Evolutionary conservation across 495 filamentous ascomycete genomes (phyloP).

Genomic region (Chlorociboria aeruginascens): DNA sequence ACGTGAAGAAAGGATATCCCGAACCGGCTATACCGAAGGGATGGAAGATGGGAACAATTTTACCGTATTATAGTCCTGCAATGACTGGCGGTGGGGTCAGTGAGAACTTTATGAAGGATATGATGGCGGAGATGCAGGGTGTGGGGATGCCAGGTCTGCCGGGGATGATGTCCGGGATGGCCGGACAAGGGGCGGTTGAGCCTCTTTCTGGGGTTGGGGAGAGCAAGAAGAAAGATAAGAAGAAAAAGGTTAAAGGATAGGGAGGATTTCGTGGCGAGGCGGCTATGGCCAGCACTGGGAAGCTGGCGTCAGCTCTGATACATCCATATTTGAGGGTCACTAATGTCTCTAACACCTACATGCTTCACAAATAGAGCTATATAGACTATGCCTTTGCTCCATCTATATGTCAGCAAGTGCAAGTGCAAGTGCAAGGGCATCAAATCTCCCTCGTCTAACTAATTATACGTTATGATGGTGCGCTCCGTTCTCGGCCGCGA

Average conservation of each 20-base stretch:
- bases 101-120: constrained; percentile 93
- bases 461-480: no score
- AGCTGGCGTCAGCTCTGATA: no score
- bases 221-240: constrained; percentile 31
- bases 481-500: no score
- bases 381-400: no score
- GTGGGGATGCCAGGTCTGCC: constrained; percentile 25
- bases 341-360: no score
- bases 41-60: constrained; percentile 77
- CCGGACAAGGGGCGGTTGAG: constrained; percentile 1
- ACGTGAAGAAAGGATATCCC: constrained; percentile 50
- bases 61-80: constrained; percentile 79
- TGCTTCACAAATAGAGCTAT: no score
- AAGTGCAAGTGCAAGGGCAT: no score
- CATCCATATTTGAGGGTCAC: no score
- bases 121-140: constrained; percentile 80
- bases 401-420: no score
- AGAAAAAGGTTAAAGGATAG: constrained; percentile 15
- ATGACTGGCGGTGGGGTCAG: constrained; percentile 89
- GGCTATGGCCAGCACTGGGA: background rate
- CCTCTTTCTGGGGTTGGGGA: constrained; percentile 11
- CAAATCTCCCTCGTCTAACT: no score
- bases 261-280: background rate
- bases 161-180: constrained; percentile 30
- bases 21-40: constrained; percentile 71